Conservation (phyloP, 2,329 filamentous ascomycete species). For the Coniosporium uncinatum region DNA sequence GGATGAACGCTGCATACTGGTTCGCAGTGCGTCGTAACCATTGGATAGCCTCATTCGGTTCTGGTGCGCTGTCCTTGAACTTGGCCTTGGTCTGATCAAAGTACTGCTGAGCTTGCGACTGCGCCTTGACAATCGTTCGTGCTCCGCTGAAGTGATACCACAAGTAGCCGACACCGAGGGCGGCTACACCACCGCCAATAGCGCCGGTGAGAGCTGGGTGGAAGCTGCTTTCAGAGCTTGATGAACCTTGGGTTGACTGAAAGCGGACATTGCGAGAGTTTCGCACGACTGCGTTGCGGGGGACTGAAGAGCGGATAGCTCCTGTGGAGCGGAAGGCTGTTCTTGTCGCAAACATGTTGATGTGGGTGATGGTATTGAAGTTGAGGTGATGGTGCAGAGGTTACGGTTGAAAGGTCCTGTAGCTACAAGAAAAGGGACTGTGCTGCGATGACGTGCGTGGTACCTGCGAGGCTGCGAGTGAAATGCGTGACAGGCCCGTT, state of each 20-base stretch:
- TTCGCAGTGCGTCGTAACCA: slow-evolving; percentile 61
- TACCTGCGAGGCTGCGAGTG: too few species aligned
- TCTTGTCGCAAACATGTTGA: slow-evolving; percentile 17
- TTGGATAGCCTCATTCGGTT: slow-evolving; percentile 59
- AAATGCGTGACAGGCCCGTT: too few species aligned
- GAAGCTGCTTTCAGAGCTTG: slow-evolving; percentile 14
- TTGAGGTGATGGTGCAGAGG: too few species aligned
- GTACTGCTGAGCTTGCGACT: slow-evolving; percentile 52
- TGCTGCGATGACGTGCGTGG: too few species aligned
- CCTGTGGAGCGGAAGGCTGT: slow-evolving; percentile 14
- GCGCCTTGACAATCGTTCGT: slow-evolving; percentile 39
- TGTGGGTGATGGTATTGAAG: too few species aligned
- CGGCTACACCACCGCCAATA: slow-evolving; percentile 40
- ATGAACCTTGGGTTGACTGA: slow-evolving; percentile 19
- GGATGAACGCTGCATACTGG: slow-evolving; percentile 67
- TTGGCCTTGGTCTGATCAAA: slow-evolving; percentile 54
- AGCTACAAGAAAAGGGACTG: too few species aligned
- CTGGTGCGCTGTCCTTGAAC: slow-evolving; percentile 56
- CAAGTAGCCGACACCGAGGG: slow-evolving; percentile 39
- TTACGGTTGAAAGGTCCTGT: too few species aligned
- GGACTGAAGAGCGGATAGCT: slow-evolving; percentile 9
- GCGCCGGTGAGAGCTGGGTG: slow-evolving; percentile 39
- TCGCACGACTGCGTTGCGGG: slow-evolving; percentile 3
- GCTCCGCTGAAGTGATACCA: slow-evolving; percentile 50
- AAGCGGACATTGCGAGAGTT: slow-evolving; percentile 16